Evolutionary conservation across 2,329 filamentous ascomycete genomes (phyloP), one percentile per base, ranked within the genome.

Genomic region (Hirsutella minnesotensis): DNA sequence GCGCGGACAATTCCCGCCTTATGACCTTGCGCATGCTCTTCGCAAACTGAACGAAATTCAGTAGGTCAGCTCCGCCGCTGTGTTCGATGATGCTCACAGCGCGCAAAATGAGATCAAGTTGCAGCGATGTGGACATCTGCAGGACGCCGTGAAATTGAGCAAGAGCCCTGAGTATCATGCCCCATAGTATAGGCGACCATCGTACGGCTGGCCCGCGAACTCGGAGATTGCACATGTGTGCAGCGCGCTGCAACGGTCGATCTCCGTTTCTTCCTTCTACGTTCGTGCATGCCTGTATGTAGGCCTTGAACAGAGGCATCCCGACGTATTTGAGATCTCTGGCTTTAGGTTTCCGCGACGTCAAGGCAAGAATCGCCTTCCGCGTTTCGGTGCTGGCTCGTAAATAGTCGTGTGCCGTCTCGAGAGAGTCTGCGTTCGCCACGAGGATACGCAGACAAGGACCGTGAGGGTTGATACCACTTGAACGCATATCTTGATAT

Each of bases 371-470:
- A 9, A 52, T 16, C 4, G 46, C 30, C n/a, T 30, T 36, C 8
- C 39, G 20, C 9, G 42, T 41, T 22, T 46, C 49, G 3, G 50
- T 47, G 47, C 68, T 68, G 44, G 76, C 70, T 8, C 51, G 51
- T 16, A 82, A 57, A 56, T 77, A 79, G 19, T 55, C 53, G 29
- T 73, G 46, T 1, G 69, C 77, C 9, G 65, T 62, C 9, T 64
- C 53, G 10, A 75, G 51, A 4, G 67, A 69, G 1, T 56, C 51
- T 0, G 79, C 72, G 49, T 76, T 64, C 4, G 64, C 59, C 2
- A 87, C 49, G 2, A 87, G 62, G 16, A 77, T 69, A 3, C 62
- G 61, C 8, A 86, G 66, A 21, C 72, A 75, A 34, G 63, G 56
- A 1, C 66, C 68, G 4, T 61, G 54, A 0, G 79, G 74, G 7